phyloP scores from a whole-genome alignment of 2,329 filamentous ascomycete species.

The Nannizziopsis barbatae region DNA sequence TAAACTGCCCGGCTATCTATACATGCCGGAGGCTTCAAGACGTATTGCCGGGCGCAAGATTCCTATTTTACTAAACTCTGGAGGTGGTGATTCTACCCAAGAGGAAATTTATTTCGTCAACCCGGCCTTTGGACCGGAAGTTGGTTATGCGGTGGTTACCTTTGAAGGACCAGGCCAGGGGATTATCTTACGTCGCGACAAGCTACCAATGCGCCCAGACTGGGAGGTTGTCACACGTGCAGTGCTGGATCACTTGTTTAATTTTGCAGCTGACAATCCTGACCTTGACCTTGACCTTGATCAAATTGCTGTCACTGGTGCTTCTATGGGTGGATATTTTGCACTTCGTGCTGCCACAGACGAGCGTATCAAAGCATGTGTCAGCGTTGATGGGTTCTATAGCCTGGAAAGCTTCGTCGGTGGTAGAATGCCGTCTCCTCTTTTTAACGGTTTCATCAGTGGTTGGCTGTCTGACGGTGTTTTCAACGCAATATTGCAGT shows the following conservation, averaged over 20 bases:
- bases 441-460: constrained; percentile 19
- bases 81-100: constrained; percentile 30
- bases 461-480: constrained; percentile 23
- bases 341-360: constrained; percentile 36
- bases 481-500: constrained; percentile 19
- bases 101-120: constrained; percentile 35
- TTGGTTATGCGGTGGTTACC: constrained; percentile 37
- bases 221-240: constrained; percentile 28
- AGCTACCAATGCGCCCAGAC: constrained; percentile 27
- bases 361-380: constrained; percentile 35
- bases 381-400: constrained; percentile 32
- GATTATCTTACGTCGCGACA: constrained; percentile 23
- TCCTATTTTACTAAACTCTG: constrained; percentile 28
- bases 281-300: constrained; percentile 27
- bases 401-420: constrained; percentile 25
- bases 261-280: constrained; percentile 9
- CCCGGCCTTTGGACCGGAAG: constrained; percentile 17
- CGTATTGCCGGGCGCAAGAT: constrained; percentile 21
- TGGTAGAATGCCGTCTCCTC: constrained; percentile 18
- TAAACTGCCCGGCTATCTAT: constrained; percentile 31
- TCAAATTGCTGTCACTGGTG: constrained; percentile 30
- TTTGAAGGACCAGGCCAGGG: constrained; percentile 42
- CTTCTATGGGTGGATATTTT: constrained; percentile 38
- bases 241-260: constrained; percentile 26
- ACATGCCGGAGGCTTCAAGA: constrained; percentile 22